Base-by-base conservation (phyloP, 768 basidiomycete species). In the Lactarius trivialis region DNA sequence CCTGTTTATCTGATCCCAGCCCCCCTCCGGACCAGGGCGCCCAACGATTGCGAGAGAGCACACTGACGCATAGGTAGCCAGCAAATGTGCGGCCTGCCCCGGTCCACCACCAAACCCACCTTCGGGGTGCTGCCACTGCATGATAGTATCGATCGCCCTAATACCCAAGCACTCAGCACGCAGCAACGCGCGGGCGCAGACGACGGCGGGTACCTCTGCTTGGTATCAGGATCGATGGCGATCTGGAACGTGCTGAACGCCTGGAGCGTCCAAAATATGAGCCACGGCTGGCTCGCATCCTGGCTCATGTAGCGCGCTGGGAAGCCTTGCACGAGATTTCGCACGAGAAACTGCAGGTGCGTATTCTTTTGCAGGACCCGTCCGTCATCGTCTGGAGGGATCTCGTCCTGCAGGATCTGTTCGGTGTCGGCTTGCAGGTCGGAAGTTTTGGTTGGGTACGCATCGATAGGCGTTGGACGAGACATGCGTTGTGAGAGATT, bases 21-120 rank as follows among this genome's bases (percentile, higher is more conserved):
- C 91, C 11, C 87, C 90, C 2, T 78, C 79, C 4, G 80, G 79
- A 0, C 89, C 89, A 3, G 90, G 82, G 28, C 80, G 73, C 0
- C 93, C 94, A 0, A 83, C 87, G 55, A 94, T 89, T 0, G 92
- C 91, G 8, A 99, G 77, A 6, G 91, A 76, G 66, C 85, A 93
- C 7, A 97, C 83, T 0, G 92, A 75, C 0, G 94, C 94, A 71
- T 97, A 99, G 0, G 92, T 97, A 0, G 96, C 83, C 7, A 98
- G 77, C 7, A 98, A 75, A 73, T 98, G 97, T 0, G 93, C 80
- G 0, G 86, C 78, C 70, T 98, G 97, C 2, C 89, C 86, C 1
- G 92, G 89, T 0, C 96, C 96, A 24, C 97, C 97, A 7, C 86
- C 85, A 71, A 98, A 98, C 1, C 95, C 96, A 0, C 96, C 96